Evolutionary conservation across 1,139 yeast species (phyloP).

Genomic region (Debaryomyces fabryi): DNA sequence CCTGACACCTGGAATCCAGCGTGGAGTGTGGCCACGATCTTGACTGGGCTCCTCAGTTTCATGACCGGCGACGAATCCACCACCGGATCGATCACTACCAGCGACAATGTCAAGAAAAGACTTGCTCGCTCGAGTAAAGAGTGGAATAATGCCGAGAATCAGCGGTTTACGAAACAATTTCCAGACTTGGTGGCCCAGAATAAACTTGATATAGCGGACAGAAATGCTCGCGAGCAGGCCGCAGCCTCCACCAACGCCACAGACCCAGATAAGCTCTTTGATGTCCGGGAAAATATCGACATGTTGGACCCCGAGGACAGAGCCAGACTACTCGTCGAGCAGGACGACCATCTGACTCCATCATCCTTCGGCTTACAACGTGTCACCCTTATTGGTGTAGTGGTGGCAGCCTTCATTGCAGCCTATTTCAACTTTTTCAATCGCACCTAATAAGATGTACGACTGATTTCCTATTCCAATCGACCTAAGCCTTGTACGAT

Average conservation of each 20-base stretch:
- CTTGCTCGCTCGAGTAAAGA: slow-evolving; percentile 56
- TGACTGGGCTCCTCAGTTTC: slow-evolving; percentile 82
- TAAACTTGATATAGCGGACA: slow-evolving; percentile 25
- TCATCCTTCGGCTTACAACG: slow-evolving; percentile 14
- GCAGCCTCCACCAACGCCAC: slow-evolving; percentile 11
- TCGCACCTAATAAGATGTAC: slow-evolving; percentile 6
- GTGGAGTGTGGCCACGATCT: slow-evolving; percentile 87
- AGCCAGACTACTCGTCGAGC: slow-evolving; percentile 39
- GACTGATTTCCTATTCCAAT: no score
- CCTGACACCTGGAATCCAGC: slow-evolving; percentile 96
- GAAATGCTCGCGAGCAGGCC: slow-evolving; percentile 15
- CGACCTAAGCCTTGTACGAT: slow-evolving; percentile 11
- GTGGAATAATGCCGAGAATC: slow-evolving; percentile 64
- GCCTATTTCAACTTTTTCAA: slow-evolving; percentile 24
- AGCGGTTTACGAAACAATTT: slow-evolving; percentile 62
- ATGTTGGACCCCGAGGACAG: slow-evolving; percentile 49
- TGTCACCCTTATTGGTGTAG: slow-evolving; percentile 32
- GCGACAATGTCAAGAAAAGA: slow-evolving; percentile 38
- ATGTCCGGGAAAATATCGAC: slow-evolving; percentile 28
- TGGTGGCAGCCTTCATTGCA: slow-evolving; percentile 33
- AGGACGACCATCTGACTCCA: slow-evolving; percentile 18
- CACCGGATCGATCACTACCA: slow-evolving; percentile 43
- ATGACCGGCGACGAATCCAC: slow-evolving; percentile 63
- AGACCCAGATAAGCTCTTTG: slow-evolving; percentile 15
- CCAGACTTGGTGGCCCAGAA: slow-evolving; percentile 66